A percentile compares a stretch with the other conserved stretches of the same genome.
Evolutionary conservation across 768 basidiomycete species (phyloP).

Genomic region (Suillus ampliporus): DNA sequence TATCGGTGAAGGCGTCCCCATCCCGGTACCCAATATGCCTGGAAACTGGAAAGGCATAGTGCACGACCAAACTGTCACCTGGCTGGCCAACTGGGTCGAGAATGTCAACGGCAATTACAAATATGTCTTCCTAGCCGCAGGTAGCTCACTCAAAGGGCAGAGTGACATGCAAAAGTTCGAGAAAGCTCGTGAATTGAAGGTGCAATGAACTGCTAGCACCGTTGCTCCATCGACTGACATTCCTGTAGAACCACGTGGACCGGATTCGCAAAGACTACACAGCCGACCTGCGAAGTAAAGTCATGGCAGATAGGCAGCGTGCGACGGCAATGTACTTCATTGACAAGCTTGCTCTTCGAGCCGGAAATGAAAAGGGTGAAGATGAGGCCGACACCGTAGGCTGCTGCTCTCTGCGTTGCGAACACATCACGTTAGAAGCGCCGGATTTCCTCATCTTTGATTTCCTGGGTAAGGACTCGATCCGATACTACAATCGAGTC

Average conservation of each 20-base stretch:
- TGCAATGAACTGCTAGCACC: conserved; percentile 33
- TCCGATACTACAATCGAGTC: conserved; percentile 94
- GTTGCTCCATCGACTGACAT: conserved; percentile 15
- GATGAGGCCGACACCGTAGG: conserved; percentile 99
- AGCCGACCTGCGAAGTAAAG: conserved; percentile 82
- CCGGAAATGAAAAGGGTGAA: conserved; percentile 99
- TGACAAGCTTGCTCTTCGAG: conserved; percentile 94
- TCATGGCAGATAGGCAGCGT: conserved; percentile 94
- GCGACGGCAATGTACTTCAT: conserved; percentile 99
- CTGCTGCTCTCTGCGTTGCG: conserved; percentile 96
- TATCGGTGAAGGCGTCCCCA: conserved; percentile 75
- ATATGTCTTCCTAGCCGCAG: conserved; percentile 98
- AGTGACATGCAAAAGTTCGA: conserved; percentile 98
- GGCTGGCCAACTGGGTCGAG: conserved; percentile 99
- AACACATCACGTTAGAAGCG: conserved; percentile 91
- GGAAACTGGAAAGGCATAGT: conserved; percentile 89
- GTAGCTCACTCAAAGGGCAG: conserved; percentile 96
- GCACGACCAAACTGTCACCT: conserved; percentile 97
- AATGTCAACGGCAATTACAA: conserved; percentile 96
- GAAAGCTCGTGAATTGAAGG: conserved; percentile 96
- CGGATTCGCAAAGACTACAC: conserved; percentile 90
- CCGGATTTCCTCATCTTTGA: conserved; percentile 93
- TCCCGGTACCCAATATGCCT: conserved; percentile 89
- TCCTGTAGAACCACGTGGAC: conserved; percentile 81
- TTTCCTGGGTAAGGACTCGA: conserved; percentile 99